Percentiles rank a stretch among this genome's conserved stretches.
These are phyloP conservation scores for Chaetomium strumarium DNA, from an alignment of 2,329 filamentous ascomycete genomes.

Conservation along the genomic window DNA sequence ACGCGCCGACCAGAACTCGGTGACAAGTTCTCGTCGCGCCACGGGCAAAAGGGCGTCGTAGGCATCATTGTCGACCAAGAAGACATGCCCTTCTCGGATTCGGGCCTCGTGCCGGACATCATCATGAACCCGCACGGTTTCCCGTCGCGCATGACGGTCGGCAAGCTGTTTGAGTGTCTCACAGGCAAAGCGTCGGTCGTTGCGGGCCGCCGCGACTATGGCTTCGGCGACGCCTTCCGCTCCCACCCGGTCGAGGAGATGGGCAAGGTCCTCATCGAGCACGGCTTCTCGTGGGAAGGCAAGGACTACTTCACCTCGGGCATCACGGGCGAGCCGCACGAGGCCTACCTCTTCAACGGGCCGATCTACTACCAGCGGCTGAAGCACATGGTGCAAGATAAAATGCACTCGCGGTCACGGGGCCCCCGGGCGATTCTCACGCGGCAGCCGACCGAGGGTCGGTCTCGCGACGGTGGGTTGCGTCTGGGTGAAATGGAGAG, in stretches of 20 bases:
- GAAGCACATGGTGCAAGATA: conserved; percentile 99
- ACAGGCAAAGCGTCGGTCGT: conserved; percentile 91
- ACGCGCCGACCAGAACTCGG: conserved; percentile 91
- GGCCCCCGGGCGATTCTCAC: conserved; percentile 90
- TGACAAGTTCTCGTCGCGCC: conserved; percentile 97
- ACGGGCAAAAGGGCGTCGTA: conserved; percentile 96
- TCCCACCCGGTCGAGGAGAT: conserved; percentile 82
- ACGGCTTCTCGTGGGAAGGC: conserved; percentile 93
- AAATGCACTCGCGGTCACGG: conserved; percentile 93
- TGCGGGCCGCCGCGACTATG: conserved; percentile 79
- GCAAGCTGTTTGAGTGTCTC: conserved; percentile 92
- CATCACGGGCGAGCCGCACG: conserved; percentile 87
- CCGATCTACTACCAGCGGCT: conserved; percentile 99
- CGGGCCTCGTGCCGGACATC: conserved; percentile 89
- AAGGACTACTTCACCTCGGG: conserved; percentile 96
- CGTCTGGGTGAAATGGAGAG: conserved; percentile 98
- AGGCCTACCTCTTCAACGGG: conserved; percentile 96
- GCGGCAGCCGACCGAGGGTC: conserved; percentile 91
- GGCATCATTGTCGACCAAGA: conserved; percentile 95
- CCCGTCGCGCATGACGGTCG: conserved; percentile 98
- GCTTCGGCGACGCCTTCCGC: conserved; percentile 73
- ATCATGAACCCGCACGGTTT: conserved; percentile 99
- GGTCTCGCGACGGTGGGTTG: conserved; percentile 85
- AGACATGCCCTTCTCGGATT: conserved; percentile 92
- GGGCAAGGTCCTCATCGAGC: conserved; percentile 73